Percentiles rank a stretch among this genome's conserved stretches.
These are phyloP conservation scores for Aureobasidium mangrovei DNA, from an alignment of 2,329 filamentous ascomycete genomes.

Conservation along the genomic window DNA sequence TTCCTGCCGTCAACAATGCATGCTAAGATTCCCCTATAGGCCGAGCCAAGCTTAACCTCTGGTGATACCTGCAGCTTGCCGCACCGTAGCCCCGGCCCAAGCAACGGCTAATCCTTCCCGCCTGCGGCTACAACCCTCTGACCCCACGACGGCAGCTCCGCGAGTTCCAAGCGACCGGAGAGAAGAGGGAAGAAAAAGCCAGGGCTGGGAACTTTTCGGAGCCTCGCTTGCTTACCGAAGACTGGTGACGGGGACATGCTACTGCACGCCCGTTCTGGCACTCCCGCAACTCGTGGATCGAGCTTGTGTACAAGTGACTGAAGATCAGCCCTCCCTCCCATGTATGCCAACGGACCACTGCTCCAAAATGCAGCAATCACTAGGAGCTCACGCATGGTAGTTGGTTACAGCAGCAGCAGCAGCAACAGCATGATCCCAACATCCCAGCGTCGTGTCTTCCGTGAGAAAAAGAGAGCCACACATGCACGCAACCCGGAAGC, in stretches of 20 bases:
- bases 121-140: background rate
- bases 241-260: background rate
- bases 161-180: background rate
- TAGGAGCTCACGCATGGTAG: too few relatives aligned
- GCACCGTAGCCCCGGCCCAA: background rate
- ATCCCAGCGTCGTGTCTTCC: too few relatives aligned
- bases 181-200: background rate
- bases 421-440: too few relatives aligned
- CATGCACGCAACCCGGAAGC: too few relatives aligned
- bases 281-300: background rate
- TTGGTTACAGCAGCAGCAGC: too few relatives aligned
- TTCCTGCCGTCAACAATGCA: background rate
- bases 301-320: background rate
- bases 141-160: background rate
- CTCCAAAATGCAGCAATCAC: too few relatives aligned
- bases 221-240: slow-evolving; percentile 9
- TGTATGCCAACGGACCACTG: too few relatives aligned
- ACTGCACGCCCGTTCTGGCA: slow-evolving; percentile 1
- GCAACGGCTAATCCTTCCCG: slow-evolving; percentile 1
- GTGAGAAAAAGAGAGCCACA: too few relatives aligned
- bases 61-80: background rate
- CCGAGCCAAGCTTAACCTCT: slow-evolving; percentile 1
- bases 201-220: background rate
- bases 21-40: background rate
- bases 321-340: too few relatives aligned